Evolutionary conservation across 768 basidiomycete genomes (phyloP), one percentile per base, ranked within the genome.

Genomic region (Termitomyces sp.): DNA sequence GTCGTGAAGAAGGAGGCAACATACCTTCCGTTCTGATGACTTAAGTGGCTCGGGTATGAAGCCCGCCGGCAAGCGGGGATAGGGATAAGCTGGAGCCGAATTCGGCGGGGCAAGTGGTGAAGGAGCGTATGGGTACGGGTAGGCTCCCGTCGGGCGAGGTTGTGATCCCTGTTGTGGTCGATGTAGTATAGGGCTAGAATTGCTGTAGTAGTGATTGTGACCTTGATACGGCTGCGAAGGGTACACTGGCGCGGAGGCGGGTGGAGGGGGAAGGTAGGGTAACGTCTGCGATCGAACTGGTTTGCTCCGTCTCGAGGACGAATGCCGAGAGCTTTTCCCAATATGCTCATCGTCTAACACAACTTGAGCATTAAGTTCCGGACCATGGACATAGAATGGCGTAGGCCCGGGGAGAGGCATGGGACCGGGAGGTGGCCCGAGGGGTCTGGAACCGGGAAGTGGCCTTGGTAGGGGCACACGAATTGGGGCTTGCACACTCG

Each of bases 1-100:
- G 5, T 8, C 5, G 13, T 15, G 5, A 15, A 34, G n/a, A n/a
- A n/a, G n/a, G n/a, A 44, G n/a, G 12, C 28, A 16, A 34, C n/a
- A 36, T 53, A 58, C 57, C 34, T 53, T 58, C 20, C 24, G 24
- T 15, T n/a, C 41, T 15, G 31, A n/a, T 24, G 18, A 26, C 24
- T 33, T 36, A 8, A 26, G 20, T 3, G 54, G 39, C 22, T 59
- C 54, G 15, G 58, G 58, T 20, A 55, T 46, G n/a, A 46, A 29
- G 7, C 22, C 37, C 33, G 20, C 34, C 24, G 46, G 33, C 13
- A 29, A n/a, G 31, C 22, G 47, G 24, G 55, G 55, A 5, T 52
- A 29, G 2, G 60, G 51, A 33, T 46, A 37, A 5, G 60, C 54
- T 12, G 53, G 57, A 6, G 60, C 56, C 15, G 60, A 56, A 31